Conservation (phyloP, 2,329 filamentous ascomycete genomes). For the Xylaria sp. region DNA sequence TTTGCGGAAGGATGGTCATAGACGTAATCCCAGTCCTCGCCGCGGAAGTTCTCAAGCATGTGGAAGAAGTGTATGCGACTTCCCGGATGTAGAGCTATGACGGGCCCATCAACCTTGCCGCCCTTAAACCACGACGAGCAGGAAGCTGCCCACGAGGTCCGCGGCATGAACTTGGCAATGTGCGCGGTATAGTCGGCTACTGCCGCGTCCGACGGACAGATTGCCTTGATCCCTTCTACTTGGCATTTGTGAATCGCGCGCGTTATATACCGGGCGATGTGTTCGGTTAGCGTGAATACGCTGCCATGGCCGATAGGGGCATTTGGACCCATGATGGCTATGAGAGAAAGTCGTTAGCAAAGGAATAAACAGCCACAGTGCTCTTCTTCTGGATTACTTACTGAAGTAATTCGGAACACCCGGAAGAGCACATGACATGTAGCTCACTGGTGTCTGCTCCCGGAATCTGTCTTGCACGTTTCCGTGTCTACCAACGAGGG, state of each 20-base stretch:
- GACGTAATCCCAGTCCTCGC: slow-evolving; percentile 50
- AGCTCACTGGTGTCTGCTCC: slow-evolving; percentile 41
- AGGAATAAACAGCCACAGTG: too few species aligned
- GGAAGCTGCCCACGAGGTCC: slow-evolving; percentile 44
- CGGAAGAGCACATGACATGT: slow-evolving; percentile 49
- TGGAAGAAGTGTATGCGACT: slow-evolving; percentile 49
- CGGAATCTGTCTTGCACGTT: slow-evolving; percentile 48
- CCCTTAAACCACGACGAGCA: slow-evolving; percentile 51
- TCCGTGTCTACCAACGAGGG: slow-evolving; percentile 44
- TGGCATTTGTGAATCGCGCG: slow-evolving; percentile 46
- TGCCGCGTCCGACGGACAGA: slow-evolving; percentile 42
- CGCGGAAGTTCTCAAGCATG: slow-evolving; percentile 46
- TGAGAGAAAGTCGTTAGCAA: slow-evolving; percentile 3
- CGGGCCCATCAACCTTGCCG: slow-evolving; percentile 38
- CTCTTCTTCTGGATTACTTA: slow-evolving; percentile 21
- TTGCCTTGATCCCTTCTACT: slow-evolving; percentile 43
- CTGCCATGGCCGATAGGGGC: slow-evolving; percentile 47
- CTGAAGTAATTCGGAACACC: slow-evolving; percentile 53
- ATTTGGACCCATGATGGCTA: slow-evolving; percentile 49
- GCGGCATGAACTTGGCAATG: slow-evolving; percentile 47
- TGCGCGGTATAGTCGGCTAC: slow-evolving; percentile 49
- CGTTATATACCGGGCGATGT: slow-evolving; percentile 49
- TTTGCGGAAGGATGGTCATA: slow-evolving; percentile 38
- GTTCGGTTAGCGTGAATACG: slow-evolving; percentile 47
- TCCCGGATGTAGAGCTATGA: slow-evolving; percentile 47